Base-by-base conservation (phyloP, 2,329 filamentous ascomycete species). In the Orbilia javanica region DNA sequence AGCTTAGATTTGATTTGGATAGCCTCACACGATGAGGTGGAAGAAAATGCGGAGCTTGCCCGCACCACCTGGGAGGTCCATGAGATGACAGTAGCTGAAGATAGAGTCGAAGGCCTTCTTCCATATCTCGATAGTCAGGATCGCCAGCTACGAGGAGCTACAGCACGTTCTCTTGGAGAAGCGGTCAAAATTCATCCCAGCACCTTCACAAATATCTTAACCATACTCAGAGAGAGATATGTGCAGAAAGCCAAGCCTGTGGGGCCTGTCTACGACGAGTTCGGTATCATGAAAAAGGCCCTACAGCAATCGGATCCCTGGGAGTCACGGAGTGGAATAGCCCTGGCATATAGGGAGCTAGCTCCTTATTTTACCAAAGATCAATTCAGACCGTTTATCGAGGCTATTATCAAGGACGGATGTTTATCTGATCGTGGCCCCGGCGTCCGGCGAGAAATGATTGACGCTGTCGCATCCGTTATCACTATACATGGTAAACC, bases 1-100 rank as follows among this genome's bases (percentile, higher is more conserved):
- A 96, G 94, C 82, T 96, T 92, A 2, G 91, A 96, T 79, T 93
- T 98, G 83, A 92, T 99, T 22, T 99, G 94, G 94, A 87, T 99
- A 48, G 93, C 93, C 50, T 95, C 91, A 82, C 94, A 99, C 82
- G 96, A 99, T 80, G 93, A 97, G 81, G 89, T 93, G 20, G 89
- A 92, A 50, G 94, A 98, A 83, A 98, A 98, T 81, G 88, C 88
- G 7, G 93, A 94, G 53, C 87, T 97, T 66, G 95, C 92, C 5
- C 88, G 88, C 64, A 92, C 95, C 11, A 97, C 99, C 39, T 99
- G 96, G 96, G 93, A 97, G 82, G 96, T 97, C 82, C 97, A 95
- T 83, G 91, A 89, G 6, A 91, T 98, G 78, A 86, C 91, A 76
- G 85, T 95, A 11, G 88, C 89, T 0, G 85, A 89, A 20, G 87